These are phyloP conservation scores for Suhomyces vadensis DNA, from an alignment of 805 yeast genomes.

Conservation along the genomic window DNA sequence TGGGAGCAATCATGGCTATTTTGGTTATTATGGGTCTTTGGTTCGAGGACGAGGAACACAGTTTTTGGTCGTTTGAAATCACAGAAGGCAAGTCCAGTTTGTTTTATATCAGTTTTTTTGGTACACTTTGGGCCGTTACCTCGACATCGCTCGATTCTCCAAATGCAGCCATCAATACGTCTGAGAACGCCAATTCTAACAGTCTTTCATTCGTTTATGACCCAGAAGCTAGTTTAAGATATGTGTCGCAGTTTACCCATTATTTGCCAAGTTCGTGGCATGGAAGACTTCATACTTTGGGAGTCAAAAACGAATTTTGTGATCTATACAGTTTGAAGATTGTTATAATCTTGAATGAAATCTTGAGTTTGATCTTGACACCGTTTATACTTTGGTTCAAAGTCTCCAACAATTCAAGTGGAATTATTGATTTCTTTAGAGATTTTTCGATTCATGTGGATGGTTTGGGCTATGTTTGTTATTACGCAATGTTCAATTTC, in stretches of 20 bases:
- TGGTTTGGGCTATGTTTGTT: constrained; percentile 92
- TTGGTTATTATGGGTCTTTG: constrained; percentile 62
- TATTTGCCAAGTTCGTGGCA: constrained; percentile 88
- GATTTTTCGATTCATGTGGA: constrained; percentile 89
- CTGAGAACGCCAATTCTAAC: constrained; percentile 26
- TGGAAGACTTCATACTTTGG: constrained; percentile 78
- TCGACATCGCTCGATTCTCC: constrained; percentile 55
- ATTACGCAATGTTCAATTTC: constrained; percentile 88
- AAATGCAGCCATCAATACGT: constrained; percentile 19
- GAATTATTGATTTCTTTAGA: constrained; percentile 85
- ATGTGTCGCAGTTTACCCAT: constrained; percentile 86
- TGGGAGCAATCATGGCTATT: constrained; percentile 89
- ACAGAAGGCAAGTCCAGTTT: constrained; percentile 77
- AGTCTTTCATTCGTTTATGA: constrained; percentile 64
- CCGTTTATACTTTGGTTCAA: constrained; percentile 91
- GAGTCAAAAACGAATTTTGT: constrained; percentile 82
- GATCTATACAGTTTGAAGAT: constrained; percentile 73
- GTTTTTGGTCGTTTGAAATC: constrained; percentile 85
- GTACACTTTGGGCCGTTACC: constrained; percentile 84
- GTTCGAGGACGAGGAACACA: constrained; percentile 77
- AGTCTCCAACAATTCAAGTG: constrained; percentile 69
- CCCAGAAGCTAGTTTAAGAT: constrained; percentile 82
- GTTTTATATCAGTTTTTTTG: constrained; percentile 85
- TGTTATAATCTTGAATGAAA: constrained; percentile 69
- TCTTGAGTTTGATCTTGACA: constrained; percentile 76